Percentiles rank a stretch among this genome's conserved stretches.
Conservation (phyloP, 192 early-diverging fungal species). For the Coemansia sp. region DNA sequence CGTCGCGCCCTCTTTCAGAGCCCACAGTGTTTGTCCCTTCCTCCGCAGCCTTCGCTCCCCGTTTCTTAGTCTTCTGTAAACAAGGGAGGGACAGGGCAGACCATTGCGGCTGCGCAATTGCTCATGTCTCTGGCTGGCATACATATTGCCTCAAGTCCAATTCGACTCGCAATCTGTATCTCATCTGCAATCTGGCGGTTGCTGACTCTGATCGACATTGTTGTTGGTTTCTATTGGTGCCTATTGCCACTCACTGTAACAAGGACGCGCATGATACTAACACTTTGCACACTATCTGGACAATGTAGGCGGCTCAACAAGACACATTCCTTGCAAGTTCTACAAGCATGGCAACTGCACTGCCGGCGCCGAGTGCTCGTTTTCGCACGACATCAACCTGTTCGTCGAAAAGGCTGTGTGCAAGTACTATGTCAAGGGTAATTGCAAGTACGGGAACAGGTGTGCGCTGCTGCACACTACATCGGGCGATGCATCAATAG, state of each 20-base stretch:
- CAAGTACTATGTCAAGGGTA: constrained; percentile 78
- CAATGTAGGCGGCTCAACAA: constrained; percentile 48
- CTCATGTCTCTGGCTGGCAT: not conserved
- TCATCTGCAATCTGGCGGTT: not conserved
- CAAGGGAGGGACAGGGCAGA: not conserved
- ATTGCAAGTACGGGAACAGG: constrained; percentile 77
- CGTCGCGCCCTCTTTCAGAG: not conserved
- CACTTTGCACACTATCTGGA: not conserved
- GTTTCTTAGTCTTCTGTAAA: not conserved
- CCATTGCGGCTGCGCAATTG: not conserved
- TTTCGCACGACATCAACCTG: constrained; percentile 70
- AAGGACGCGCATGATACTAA: not conserved
- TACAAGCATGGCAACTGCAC: constrained; percentile 75
- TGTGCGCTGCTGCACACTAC: constrained; percentile 59
- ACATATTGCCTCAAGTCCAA: not conserved
- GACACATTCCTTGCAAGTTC: constrained; percentile 79
- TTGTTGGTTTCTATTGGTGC: not conserved
- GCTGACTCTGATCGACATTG: not conserved
- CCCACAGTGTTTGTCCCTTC: not conserved
- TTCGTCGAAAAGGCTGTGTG: constrained; percentile 63
- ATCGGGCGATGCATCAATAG: constrained; percentile 1
- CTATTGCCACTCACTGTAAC: not conserved
- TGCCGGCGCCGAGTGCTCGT: constrained; percentile 70
- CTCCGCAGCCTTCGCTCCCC: not conserved
- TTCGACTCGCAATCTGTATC: not conserved